These are phyloP conservation scores for Herpetomonas tarakana DNA, from an alignment of 208 protist species.

Conservation along the genomic window DNA sequence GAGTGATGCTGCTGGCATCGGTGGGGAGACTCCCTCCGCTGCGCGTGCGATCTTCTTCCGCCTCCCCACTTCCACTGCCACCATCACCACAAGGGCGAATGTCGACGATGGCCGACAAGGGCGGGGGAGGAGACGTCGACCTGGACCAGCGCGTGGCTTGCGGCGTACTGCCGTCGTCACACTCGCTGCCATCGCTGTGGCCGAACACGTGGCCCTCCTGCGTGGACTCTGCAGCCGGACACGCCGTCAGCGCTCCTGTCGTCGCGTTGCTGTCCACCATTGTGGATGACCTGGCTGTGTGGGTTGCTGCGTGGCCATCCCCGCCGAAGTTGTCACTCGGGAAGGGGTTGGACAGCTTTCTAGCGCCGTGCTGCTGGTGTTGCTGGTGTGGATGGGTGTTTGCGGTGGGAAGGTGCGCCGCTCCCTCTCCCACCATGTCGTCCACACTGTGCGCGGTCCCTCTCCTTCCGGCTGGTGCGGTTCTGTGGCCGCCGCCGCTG, in stretches of 20 bases:
- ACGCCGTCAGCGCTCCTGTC: too few species aligned
- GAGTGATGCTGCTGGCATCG: background rate
- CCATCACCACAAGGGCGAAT: background rate
- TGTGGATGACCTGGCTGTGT: too few species aligned
- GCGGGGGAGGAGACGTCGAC: background rate
- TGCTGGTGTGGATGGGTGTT: too few species aligned
- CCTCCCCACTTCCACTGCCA: background rate
- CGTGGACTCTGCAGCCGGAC: too few species aligned
- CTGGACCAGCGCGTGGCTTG: too few species aligned
- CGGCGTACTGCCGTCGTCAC: too few species aligned
- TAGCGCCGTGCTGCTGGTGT: background rate
- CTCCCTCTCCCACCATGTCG: too few species aligned
- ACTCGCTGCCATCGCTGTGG: too few species aligned
- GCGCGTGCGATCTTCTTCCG: background rate
- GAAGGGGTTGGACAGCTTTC: background rate
- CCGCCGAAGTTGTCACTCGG: background rate
- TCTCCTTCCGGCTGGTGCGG: background rate
- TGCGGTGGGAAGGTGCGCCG: too few species aligned
- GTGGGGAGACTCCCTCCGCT: background rate
- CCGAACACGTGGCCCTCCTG: too few species aligned
- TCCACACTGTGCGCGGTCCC: too few species aligned
- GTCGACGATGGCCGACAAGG: background rate
- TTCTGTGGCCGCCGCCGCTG: background rate
- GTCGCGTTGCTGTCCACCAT: too few species aligned
- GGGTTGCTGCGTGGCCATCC: background rate